These are phyloP conservation scores for Venturia pyrina DNA, from an alignment of 2,329 filamentous ascomycete genomes.

Conservation along the genomic window DNA sequence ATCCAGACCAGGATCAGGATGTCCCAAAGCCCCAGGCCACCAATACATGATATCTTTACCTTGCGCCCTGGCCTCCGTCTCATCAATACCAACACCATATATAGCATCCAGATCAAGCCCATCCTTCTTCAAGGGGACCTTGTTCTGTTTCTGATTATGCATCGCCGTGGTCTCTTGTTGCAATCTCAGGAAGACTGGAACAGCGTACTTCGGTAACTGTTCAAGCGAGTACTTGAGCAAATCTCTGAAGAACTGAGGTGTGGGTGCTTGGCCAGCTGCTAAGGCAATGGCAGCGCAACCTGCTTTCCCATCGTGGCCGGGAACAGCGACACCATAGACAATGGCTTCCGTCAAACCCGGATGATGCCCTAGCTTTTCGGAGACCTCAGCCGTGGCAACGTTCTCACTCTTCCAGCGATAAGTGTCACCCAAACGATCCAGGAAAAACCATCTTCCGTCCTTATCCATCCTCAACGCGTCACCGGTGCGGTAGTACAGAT, in stretches of 20 bases:
- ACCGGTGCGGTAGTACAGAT: slow-evolving; percentile 39
- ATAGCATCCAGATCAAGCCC: slow-evolving; percentile 49
- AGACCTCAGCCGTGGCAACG: slow-evolving; percentile 38
- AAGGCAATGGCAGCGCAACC: slow-evolving; percentile 48
- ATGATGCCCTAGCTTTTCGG: slow-evolving; percentile 35
- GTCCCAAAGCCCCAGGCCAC: slow-evolving; percentile 29
- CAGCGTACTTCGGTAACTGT: slow-evolving; percentile 61
- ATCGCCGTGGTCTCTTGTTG: slow-evolving; percentile 49
- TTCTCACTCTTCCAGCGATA: slow-evolving; percentile 43
- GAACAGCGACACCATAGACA: slow-evolving; percentile 40
- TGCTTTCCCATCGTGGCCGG: slow-evolving; percentile 25
- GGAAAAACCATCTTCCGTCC: slow-evolving; percentile 39
- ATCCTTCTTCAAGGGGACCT: slow-evolving; percentile 57
- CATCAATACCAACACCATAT: slow-evolving; percentile 27
- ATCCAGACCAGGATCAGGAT: slow-evolving; percentile 23
- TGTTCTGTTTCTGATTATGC: slow-evolving; percentile 75
- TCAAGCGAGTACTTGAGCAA: slow-evolving; percentile 49
- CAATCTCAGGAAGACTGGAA: slow-evolving; percentile 62
- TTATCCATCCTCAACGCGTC: slow-evolving; percentile 34
- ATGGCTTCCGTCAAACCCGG: slow-evolving; percentile 36
- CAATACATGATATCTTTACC: slow-evolving; percentile 39
- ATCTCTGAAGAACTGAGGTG: slow-evolving; percentile 34
- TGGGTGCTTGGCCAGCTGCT: slow-evolving; percentile 27
- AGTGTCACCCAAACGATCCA: slow-evolving; percentile 38
- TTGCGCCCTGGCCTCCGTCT: slow-evolving; percentile 29